Evolutionary conservation across 164 flowering plant species (phyloP).

Genomic region (Nelumbo lutea): DNA sequence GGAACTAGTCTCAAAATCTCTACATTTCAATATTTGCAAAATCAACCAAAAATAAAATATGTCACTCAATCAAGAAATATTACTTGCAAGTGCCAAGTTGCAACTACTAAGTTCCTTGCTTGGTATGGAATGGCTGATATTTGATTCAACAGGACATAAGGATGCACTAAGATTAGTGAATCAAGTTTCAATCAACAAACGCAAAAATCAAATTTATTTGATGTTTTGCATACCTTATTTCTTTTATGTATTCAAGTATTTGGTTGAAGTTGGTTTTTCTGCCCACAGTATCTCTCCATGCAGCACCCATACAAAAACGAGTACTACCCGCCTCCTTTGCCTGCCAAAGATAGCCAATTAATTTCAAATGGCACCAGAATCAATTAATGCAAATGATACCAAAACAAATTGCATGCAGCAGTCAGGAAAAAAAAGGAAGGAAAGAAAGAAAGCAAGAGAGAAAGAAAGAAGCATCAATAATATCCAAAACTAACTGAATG

Average conservation of each 20-base stretch:
- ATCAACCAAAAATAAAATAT: not conserved
- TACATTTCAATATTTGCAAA: too few species aligned
- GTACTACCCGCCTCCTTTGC: conserved; percentile 99
- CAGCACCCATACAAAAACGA: conserved; percentile 99
- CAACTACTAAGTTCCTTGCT: not conserved
- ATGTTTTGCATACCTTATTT: conserved; percentile 59
- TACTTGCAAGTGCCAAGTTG: not conserved
- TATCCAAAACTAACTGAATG: too few species aligned
- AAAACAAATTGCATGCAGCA: not conserved
- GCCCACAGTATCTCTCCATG: conserved; percentile 97
- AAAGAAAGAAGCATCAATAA: too few species aligned
- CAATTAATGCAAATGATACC: not conserved
- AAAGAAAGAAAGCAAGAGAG: not conserved
- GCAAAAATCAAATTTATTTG: not conserved
- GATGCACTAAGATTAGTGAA: too few species aligned
- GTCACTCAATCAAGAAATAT: not conserved
- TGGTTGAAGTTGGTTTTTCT: conserved; percentile 95
- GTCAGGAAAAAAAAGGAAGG: not conserved
- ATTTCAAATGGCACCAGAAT: conserved; percentile 1
- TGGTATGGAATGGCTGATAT: not conserved
- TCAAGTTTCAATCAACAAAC: too few species aligned
- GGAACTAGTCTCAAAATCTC: too few species aligned
- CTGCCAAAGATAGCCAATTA: conserved; percentile 31
- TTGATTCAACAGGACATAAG: too few species aligned
- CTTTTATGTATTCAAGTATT: conserved; percentile 91